These are phyloP conservation scores for Suillus cothurnatus DNA, from an alignment of 768 basidiomycete species.

Conservation along the genomic window DNA sequence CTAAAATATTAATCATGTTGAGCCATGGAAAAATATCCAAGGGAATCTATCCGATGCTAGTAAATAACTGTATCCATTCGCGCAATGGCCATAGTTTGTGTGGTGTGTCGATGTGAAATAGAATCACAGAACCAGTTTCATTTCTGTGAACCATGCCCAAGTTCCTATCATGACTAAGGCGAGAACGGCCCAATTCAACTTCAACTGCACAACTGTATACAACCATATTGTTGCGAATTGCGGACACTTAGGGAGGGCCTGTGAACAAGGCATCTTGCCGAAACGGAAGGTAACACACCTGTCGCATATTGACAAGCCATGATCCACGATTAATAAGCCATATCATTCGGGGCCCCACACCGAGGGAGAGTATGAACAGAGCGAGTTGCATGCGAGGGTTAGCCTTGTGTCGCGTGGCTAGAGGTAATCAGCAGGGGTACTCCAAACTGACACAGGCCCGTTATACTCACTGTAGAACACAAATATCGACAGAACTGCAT, in stretches of 20 bases:
- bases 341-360: constrained; percentile 65
- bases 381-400: constrained; percentile 52
- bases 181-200: constrained; percentile 60
- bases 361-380: constrained; percentile 59
- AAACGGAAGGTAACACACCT: constrained; percentile 45
- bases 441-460: not conserved
- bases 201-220: constrained; percentile 70
- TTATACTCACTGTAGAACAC: constrained; percentile 69
- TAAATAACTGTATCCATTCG: not conserved
- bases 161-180: constrained; percentile 53
- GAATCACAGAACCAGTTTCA: constrained; percentile 45
- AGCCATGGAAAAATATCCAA: not conserved
- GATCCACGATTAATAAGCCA: constrained; percentile 70
- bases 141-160: constrained; percentile 65
- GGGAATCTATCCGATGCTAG: not conserved
- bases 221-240: constrained; percentile 81
- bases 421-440: constrained; percentile 8
- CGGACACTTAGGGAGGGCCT: constrained; percentile 53
- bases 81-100: not conserved
- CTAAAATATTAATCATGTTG: not conserved
- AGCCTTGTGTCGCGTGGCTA: constrained; percentile 66
- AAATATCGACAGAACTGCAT: constrained; percentile 69
- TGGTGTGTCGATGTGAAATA: not conserved
- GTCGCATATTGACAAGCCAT: constrained; percentile 73
- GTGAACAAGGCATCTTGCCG: not conserved